Evolutionary conservation across 1,284 basidiomycete species (phyloP), one percentile per base, ranked within the genome.

Genomic region (Trametes pubescens): DNA sequence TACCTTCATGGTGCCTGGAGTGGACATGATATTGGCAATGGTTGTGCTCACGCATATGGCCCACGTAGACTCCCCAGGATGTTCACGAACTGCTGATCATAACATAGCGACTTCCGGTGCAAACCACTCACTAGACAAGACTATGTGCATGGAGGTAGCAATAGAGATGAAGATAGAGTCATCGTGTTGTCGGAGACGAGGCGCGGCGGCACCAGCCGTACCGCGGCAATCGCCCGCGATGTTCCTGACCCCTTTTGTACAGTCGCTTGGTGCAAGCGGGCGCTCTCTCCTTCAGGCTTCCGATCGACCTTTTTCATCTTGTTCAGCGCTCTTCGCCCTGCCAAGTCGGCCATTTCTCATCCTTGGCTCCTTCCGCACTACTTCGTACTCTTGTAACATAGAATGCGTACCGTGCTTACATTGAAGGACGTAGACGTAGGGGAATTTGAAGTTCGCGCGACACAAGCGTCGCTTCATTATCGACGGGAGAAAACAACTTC

Each of bases 401-500:
- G 44, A 46, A n/a, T 22, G 21, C 13, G 1, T 26, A 26, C 16
- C 9, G 46, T 29, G 26, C 9, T 21, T 29, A 48, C 21, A 26
- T 26, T 26, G 2, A 10, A 26, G 22, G 24, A 21, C 43, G 21
- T 48, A 5, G 21, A 18, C 7, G 46, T 2, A 48, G 24, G 46
- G 21, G 55, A 44, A 57, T 22, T 24, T 40, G 21, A 49, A 22
- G 48, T 8, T 10, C 48, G n/a, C 48, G 32, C 10, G 21, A 14
- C 22, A 22, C 11, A 26, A n/a, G 21, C 13, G 21, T 46, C 43
- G 32, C 4, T 37, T 24, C 47, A 22, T 46, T 47, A 51, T 54
- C 24, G 51, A 54, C 32, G 29, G 40, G 40, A 60, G 51, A 60
- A 60, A 48, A 54, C 59, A 43, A 43, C 40, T 18, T 18, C 52